Evolutionary conservation across 2,329 filamentous ascomycete genomes (phyloP).

Genomic region (Fusarium agapanthi): DNA sequence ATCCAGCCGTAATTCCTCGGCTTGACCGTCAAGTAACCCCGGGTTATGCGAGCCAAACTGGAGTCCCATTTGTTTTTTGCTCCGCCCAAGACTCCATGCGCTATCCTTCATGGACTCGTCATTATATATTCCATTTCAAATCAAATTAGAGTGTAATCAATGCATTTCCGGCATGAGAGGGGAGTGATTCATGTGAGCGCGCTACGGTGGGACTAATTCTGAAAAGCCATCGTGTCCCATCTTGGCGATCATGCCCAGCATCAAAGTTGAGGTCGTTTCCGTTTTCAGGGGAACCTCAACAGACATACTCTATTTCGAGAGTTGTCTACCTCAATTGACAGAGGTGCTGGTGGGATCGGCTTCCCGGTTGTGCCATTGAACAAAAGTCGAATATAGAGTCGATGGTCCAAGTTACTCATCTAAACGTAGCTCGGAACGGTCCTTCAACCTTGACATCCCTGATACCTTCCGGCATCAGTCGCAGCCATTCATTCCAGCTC

Average conservation of each 20-base stretch:
- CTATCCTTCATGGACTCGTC: constrained; percentile 39
- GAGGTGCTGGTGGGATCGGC: not conserved
- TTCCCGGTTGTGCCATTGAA: constrained; percentile 2
- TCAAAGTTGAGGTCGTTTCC: constrained; percentile 15
- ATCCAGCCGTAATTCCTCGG: constrained; percentile 7
- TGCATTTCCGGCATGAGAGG: constrained; percentile 18
- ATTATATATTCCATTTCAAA: constrained; percentile 26
- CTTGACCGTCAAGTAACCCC: constrained; percentile 29
- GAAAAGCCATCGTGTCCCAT: constrained; percentile 4
- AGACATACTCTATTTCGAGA: constrained; percentile 10
- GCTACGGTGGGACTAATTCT: not conserved
- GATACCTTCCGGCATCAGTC: constrained; percentile 65
- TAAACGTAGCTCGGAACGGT: constrained; percentile 50
- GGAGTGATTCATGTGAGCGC: constrained; percentile 14
- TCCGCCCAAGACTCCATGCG: constrained; percentile 35
- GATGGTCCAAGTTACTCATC: constrained; percentile 20
- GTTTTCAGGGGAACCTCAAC: constrained; percentile 25
- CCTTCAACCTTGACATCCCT: constrained; percentile 65
- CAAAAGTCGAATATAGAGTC: not conserved
- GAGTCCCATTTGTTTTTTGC: constrained; percentile 30
- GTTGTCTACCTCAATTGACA: constrained; percentile 19
- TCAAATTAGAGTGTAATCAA: constrained; percentile 23
- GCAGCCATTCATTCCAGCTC: constrained; percentile 66
- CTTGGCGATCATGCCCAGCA: not conserved
- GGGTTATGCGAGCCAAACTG: constrained; percentile 24